Percentiles rank a stretch among this genome's conserved stretches.
phyloP scores from a whole-genome alignment of 352 stramenopile genomes.

The Phytopythium boreale region DNA sequence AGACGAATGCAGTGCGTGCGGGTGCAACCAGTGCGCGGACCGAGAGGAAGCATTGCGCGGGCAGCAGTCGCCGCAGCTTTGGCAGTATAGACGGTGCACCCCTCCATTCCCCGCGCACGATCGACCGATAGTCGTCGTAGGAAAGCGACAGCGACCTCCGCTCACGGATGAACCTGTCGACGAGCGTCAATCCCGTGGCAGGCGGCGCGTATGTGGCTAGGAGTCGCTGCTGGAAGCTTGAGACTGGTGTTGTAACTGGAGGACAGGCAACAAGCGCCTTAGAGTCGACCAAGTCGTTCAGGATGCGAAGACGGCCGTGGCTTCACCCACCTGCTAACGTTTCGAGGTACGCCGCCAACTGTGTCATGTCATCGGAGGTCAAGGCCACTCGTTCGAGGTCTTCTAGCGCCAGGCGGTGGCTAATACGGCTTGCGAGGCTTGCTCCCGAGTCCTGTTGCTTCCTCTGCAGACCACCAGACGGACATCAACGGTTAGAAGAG shows the following conservation, averaged over 20 bases:
- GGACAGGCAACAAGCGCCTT: neutral
- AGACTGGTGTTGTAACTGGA: conserved; percentile 4
- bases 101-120: conserved; percentile 18
- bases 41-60: conserved; percentile 39
- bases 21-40: conserved; percentile 24
- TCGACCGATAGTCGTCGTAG: conserved; percentile 33
- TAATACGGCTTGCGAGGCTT: neutral
- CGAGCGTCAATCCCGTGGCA: conserved; percentile 22
- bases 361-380: conserved; percentile 11
- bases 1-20: too few species aligned
- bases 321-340: neutral
- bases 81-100: neutral
- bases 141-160: conserved; percentile 36
- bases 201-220: conserved; percentile 10
- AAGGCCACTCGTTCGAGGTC: conserved; percentile 15
- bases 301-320: conserved; percentile 15
- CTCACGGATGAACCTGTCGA: conserved; percentile 35
- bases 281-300: neutral
- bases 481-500: neutral
- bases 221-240: conserved; percentile 12
- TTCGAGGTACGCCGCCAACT: conserved; percentile 12
- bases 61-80: conserved; percentile 32
- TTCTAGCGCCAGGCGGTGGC: neutral
- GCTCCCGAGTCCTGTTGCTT: neutral
- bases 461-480: neutral